A percentile compares a stretch with the other conserved stretches of the same genome.
Conservation (phyloP, 345 rosid species). For the Populus deltoides region DNA sequence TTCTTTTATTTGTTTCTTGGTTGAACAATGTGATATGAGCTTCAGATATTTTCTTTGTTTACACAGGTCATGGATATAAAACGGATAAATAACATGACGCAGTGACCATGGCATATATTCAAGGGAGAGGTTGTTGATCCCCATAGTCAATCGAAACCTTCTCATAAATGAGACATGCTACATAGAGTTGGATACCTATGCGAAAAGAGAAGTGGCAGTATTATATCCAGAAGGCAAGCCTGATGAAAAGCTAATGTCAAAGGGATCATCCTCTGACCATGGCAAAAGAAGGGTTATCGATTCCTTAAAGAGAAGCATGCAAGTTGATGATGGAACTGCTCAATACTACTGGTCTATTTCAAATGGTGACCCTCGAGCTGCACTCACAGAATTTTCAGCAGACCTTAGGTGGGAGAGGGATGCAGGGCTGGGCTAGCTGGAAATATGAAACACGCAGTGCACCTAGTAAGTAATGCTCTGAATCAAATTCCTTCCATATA, state of each 20-base stretch:
- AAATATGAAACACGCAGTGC: background rate
- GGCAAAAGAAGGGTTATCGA: conserved; percentile 63
- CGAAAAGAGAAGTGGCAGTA: conserved; percentile 79
- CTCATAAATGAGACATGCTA: conserved; percentile 70
- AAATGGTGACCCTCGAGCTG: conserved; percentile 72
- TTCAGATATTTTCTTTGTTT: conserved; percentile 1
- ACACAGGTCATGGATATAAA: conserved; percentile 76
- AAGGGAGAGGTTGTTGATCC: conserved; percentile 81
- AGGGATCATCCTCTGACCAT: conserved; percentile 37
- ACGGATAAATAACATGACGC: conserved; percentile 79
- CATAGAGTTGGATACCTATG: conserved; percentile 67
- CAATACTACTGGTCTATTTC: conserved; percentile 74
- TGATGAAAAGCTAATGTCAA: conserved; percentile 31
- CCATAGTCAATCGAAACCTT: conserved; percentile 55
- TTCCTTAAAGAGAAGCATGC: conserved; percentile 86
- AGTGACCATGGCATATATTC: conserved; percentile 86
- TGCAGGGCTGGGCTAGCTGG: conserved; percentile 36
- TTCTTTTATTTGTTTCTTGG: background rate
- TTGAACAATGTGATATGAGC: background rate
- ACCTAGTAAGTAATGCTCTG: background rate
- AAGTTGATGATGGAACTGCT: conserved; percentile 81
- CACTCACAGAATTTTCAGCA: conserved; percentile 60
- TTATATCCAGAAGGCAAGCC: conserved; percentile 70
- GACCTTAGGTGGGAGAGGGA: conserved; percentile 80
- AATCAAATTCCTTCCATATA: background rate